phyloP scores from a whole-genome alignment of 495 filamentous ascomycete species.

The Hypoxylon intermedium region DNA sequence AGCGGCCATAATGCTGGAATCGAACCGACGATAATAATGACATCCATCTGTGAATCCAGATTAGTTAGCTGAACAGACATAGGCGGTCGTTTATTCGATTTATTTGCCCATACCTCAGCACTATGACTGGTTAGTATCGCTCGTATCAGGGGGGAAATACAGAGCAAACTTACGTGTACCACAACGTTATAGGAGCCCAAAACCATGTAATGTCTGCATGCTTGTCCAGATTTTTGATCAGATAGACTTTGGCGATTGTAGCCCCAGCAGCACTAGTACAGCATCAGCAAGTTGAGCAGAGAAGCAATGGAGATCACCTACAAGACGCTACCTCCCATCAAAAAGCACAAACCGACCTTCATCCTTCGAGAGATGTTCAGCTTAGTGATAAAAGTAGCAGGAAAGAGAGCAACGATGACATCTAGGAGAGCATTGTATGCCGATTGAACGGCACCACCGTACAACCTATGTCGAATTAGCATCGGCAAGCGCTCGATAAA shows the following conservation, averaged over 20 bases:
- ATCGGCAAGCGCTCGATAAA: not conserved
- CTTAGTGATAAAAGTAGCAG: slow-evolving; percentile 44
- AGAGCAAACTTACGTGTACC: slow-evolving; percentile 25
- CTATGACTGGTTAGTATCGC: not conserved
- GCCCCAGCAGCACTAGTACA: slow-evolving; percentile 12
- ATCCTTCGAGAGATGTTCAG: slow-evolving; percentile 44
- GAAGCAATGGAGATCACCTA: slow-evolving; percentile 20
- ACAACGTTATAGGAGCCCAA: slow-evolving; percentile 21
- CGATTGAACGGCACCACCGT: slow-evolving; percentile 10
- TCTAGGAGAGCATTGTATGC: slow-evolving; percentile 44
- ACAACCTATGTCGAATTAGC: slow-evolving; percentile 9
- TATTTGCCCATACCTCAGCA: not conserved
- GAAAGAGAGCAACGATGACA: slow-evolving; percentile 46
- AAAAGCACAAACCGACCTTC: slow-evolving; percentile 44
- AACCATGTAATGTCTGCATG: slow-evolving; percentile 19
- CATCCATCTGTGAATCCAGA: slow-evolving; percentile 16
- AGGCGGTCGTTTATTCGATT: not conserved
- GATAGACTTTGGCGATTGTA: slow-evolving; percentile 24
- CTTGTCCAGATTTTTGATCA: slow-evolving; percentile 10
- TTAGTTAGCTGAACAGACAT: not conserved
- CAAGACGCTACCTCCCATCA: slow-evolving; percentile 51
- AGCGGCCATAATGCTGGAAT: slow-evolving; percentile 29
- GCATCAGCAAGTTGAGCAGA: not conserved
- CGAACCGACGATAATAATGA: slow-evolving; percentile 24
- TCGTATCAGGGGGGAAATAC: not conserved